Base-by-base conservation (phyloP, 1,284 basidiomycete genomes). In the Cutaneotrichosporon spelunceum region DNA sequence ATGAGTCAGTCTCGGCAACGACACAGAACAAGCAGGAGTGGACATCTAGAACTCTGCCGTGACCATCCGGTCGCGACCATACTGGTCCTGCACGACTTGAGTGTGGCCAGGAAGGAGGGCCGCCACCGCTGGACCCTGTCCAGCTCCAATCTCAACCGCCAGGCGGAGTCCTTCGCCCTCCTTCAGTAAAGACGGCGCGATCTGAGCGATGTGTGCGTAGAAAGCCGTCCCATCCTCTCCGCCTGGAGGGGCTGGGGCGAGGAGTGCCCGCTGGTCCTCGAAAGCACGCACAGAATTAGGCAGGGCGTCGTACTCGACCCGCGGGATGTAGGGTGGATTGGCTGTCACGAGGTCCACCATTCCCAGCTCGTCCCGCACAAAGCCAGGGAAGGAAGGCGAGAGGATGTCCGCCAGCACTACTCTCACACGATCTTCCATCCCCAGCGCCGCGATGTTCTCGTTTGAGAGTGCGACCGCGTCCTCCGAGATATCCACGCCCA, bases 251-350 rank as follows among this genome's bases (percentile, higher is more conserved):
- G 36, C 36, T 19, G 90, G 90, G 8, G 90, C 93, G 29, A 93
- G 82, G 24, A 97, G 83, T 3, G 93, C 93, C 16, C 81, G 82
- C 16, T 82, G 83, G 76, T 93, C 90, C 78, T 97, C 94, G 72
- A 84, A 90, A 58, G 84, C 81, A 52, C 80, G 84, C 52, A 97
- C 93, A 42, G 86, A 87, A 21, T 72, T 64, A 4, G 88, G 84
- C 26, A 95, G 83, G 16, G 72, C 62, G 47, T 84, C 78, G 73
- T 87, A 94, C 61, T 90, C 87, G 34, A 75, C 64, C 58, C 74
- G 81, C 24, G 91, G 82, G 69, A 97, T 91, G 79, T 96, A 96
- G 7, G 93, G 93, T n/a, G 93, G 93, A 77, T 96, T 97, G 13
- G 89, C 87, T 7, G 91, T 91, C 68, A 97, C 79, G 61, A 96